These are phyloP conservation scores for Sugiyamaella qingdaonensis DNA, from an alignment of 805 yeast genomes.

Conservation along the genomic window DNA sequence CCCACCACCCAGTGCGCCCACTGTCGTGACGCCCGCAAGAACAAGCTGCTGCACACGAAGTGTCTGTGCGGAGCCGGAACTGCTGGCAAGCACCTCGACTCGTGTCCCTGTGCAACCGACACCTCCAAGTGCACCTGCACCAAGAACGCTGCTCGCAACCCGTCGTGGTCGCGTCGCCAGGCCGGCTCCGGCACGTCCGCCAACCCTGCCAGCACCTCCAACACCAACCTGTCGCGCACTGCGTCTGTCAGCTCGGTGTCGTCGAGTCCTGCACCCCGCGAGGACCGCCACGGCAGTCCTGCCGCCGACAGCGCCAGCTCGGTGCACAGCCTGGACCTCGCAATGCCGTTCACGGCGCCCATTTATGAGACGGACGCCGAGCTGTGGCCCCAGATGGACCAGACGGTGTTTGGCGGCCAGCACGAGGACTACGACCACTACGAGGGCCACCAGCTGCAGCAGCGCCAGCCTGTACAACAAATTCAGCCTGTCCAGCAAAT, in stretches of 20 bases:
- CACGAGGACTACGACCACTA: too few species aligned
- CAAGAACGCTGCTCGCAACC: conserved; percentile 8
- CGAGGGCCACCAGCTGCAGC: too few species aligned
- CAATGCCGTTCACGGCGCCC: conserved; percentile 96
- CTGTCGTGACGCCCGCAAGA: conserved; percentile 42
- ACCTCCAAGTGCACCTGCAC: conserved; percentile 22
- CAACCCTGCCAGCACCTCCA: too few species aligned
- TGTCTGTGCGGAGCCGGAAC: conserved; percentile 33
- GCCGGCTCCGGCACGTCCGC: not conserved
- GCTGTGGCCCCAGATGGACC: conserved; percentile 15
- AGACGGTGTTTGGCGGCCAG: not conserved
- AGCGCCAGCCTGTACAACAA: too few species aligned
- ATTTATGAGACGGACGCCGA: conserved; percentile 99
- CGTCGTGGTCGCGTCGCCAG: conserved; percentile 2
- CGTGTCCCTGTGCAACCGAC: conserved; percentile 24
- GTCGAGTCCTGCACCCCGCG: not conserved
- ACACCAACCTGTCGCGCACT: not conserved
- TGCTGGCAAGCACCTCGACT: conserved; percentile 12
- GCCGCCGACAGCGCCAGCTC: not conserved
- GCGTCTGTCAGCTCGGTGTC: conserved; percentile 1
- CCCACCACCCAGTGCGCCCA: conserved; percentile 90
- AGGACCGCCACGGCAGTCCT: not conserved
- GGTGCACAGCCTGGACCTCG: conserved; percentile 52
- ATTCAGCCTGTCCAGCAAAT: too few species aligned
- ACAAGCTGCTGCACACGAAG: conserved; percentile 23